Evolutionary conservation across 2,329 filamentous ascomycete genomes (phyloP), one percentile per base, ranked within the genome.

Genomic region (Fusarium concolor): DNA sequence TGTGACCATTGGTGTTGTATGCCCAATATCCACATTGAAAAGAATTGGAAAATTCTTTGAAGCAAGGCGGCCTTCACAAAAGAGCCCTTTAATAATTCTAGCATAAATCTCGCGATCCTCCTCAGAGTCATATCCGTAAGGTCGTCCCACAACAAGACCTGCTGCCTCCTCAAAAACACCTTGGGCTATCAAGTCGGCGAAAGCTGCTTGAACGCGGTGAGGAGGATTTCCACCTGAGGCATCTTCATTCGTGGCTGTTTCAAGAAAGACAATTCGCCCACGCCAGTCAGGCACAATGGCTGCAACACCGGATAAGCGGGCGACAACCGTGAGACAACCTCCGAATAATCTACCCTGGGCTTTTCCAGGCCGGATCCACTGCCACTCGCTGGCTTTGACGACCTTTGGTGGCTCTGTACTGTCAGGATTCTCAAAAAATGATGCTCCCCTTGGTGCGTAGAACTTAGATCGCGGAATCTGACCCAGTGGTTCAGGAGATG

Each of bases 291-390:
- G 77, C 5, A 70, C 69, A 31, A 82, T 73, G 2, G 66, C 63
- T 2, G 59, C 71, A 12, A 82, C 70, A 2, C 77, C 80, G 2
- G 71, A 65, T 10, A 82, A 56, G 2, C 81, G 79, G 7, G 75
- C 77, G 43, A 81, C 75, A n/a, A 81, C 78, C 1, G 79, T 79
- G 17, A 83, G 71, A 35, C 79, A 82, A 2, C 73, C 81, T 20
- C 81, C 81, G 39, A 83, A 82, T 69, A 74, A 81, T 35, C 79
- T 80, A 3, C 85, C 86, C 10, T 82, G 62, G 1, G 75, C 75
- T 43, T 70, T 74, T 0, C 79, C 80, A 1, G 31, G 52, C 4
- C 79, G 74, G 15, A 83, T 55, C 81, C 81, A 82, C 12, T 37
- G 70, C 80, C 80, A 82, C 0, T 62, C 62, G 3, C 74, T 63